phyloP scores from a whole-genome alignment of 768 basidiomycete genomes.

The Daedalea quercina region DNA sequence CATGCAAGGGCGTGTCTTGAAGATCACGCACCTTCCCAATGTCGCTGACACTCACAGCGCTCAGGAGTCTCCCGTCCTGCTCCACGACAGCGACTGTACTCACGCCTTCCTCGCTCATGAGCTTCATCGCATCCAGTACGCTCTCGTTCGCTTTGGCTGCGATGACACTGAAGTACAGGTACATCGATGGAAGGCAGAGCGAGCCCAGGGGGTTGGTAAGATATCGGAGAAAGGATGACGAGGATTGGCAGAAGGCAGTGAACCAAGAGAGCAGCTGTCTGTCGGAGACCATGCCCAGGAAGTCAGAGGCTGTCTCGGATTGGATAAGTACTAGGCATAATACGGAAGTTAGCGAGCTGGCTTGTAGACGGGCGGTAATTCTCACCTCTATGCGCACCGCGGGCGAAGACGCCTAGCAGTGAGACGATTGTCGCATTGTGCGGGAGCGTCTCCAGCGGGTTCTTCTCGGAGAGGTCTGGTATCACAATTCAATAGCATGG shows the following conservation, averaged over 20 bases:
- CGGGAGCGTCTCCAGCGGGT: slow-evolving; percentile 59
- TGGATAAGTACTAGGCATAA: slow-evolving; percentile 45
- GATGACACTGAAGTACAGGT: slow-evolving; percentile 57
- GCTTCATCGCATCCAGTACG: slow-evolving; percentile 75
- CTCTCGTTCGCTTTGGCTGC: slow-evolving; percentile 52
- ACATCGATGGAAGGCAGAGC: slow-evolving; percentile 57
- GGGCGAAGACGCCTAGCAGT: slow-evolving; percentile 58
- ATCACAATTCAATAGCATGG: background rate
- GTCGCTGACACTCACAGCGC: slow-evolving; percentile 80
- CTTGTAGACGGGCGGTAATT: no score
- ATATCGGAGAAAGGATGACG: slow-evolving; percentile 36
- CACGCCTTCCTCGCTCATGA: slow-evolving; percentile 83
- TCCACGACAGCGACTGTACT: slow-evolving; percentile 77
- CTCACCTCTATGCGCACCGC: slow-evolving; percentile 68
- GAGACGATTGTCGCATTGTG: slow-evolving; percentile 58
- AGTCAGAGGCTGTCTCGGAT: slow-evolving; percentile 37
- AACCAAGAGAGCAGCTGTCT: slow-evolving; percentile 67
- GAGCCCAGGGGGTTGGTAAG: slow-evolving; percentile 48
- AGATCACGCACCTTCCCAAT: slow-evolving; percentile 51
- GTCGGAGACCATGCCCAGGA: slow-evolving; percentile 73
- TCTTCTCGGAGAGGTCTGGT: slow-evolving; percentile 80
- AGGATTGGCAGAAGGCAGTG: slow-evolving; percentile 42
- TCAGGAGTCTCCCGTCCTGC: slow-evolving; percentile 52
- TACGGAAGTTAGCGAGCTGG: no score
- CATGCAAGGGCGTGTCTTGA: background rate